Base-by-base conservation (phyloP, 805 yeast species). In the Cyberlindnera euphorbiae region DNA sequence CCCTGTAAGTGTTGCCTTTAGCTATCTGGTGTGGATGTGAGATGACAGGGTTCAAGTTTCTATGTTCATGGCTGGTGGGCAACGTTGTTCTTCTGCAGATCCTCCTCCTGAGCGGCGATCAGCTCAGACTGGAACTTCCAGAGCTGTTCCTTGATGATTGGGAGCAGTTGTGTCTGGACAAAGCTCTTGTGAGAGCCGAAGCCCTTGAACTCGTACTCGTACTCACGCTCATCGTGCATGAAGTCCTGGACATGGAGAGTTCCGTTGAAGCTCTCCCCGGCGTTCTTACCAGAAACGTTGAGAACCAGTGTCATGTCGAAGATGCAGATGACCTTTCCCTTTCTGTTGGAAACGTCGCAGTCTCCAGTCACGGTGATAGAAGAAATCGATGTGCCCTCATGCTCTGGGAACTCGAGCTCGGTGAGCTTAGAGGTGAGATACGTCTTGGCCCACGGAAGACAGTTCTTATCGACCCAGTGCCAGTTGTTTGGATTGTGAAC, bases 281-380 rank as follows among this genome's bases (percentile, higher is more conserved):
- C 59, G 7, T 57, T 62, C 19, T 54, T 47, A 11, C 73, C 67
- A 25, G 56, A 51, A 15, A 77, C 64, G 8, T 62, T 51, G 39
- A 83, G 67, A 44, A 64, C 67, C 31, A 83, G 56, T 30, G 64
- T 63, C 68, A 83, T 55, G 53, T 84, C 94, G 51, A 73, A 83
- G 33, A 83, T 79, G 53, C 90, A 82, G 50, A 77, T 73, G 17
- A 80, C 85, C 59, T 78, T 81, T 8, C 90, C 90, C 59, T 84
- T 84, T 64, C 94, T 73, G 59, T 84, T 90, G 16, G 86, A 79
- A 11, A 84, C 89, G 50, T 83, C 84, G 49, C 93, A 82, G 56
- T 84, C 93, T 16, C 94, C 94, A 6, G 65, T 58, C 4, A 80
- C 62, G 3, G 64, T 56, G n/a, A 59, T 62, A 3, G 66, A 51